A percentile compares a stretch with the other conserved stretches of the same genome.
Conservation (phyloP, 805 yeast genomes). For the Metschnikowia orientalis region DNA sequence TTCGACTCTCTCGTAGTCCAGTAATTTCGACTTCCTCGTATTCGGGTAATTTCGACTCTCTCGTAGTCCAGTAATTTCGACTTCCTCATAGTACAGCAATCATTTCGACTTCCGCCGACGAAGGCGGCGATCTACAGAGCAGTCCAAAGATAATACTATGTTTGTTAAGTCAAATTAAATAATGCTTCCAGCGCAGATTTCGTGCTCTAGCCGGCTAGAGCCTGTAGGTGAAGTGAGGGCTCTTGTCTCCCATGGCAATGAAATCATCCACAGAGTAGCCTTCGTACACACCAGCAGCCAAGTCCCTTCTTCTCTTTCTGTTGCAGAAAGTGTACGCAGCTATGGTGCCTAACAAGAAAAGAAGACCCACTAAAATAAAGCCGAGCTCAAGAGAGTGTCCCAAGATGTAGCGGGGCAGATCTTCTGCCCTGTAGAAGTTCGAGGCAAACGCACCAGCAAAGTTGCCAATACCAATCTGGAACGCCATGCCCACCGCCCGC, state of each 20-base stretch:
- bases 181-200: slow-evolving; percentile 4
- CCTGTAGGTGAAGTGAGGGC: slow-evolving; percentile 35
- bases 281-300: slow-evolving; percentile 26
- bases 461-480: slow-evolving; percentile 38
- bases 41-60: too few relatives aligned
- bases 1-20: too few relatives aligned
- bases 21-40: too few relatives aligned
- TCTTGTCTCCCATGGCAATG: slow-evolving; percentile 38
- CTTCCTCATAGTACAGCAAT: too few relatives aligned
- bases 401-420: slow-evolving; percentile 23
- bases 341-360: slow-evolving; percentile 18
- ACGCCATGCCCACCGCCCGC: slow-evolving; percentile 37
- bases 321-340: slow-evolving; percentile 23
- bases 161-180: too few relatives aligned
- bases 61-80: too few relatives aligned
- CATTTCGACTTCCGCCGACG: too few relatives aligned
- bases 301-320: slow-evolving; percentile 15
- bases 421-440: slow-evolving; percentile 28
- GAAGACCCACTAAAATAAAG: slow-evolving; percentile 28
- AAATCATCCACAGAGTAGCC: slow-evolving; percentile 24
- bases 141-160: too few relatives aligned
- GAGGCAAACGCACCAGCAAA: slow-evolving; percentile 35
- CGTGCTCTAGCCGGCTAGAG: slow-evolving; percentile 2
- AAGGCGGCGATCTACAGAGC: too few relatives aligned
- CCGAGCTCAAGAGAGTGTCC: slow-evolving; percentile 34